Evolutionary conservation across 345 rosid species (phyloP).

Genomic region (Salix exigua): DNA sequence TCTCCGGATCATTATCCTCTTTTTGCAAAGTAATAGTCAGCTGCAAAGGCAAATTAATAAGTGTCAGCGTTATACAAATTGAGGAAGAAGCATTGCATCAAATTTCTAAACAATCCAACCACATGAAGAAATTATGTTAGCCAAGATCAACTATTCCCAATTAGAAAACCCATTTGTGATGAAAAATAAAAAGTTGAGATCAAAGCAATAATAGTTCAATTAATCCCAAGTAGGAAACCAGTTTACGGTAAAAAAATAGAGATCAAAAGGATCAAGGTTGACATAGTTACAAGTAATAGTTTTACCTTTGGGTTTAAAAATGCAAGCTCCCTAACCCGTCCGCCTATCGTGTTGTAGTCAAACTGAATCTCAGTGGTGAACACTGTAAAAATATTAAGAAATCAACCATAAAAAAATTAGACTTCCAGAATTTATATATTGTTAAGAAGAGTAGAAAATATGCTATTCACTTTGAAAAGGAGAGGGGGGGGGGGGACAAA

Average conservation of each 20-base stretch:
- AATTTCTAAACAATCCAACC: not conserved
- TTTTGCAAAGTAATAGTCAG: slow-evolving; percentile 60
- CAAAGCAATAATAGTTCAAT: not conserved
- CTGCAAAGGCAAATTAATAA: slow-evolving; percentile 40
- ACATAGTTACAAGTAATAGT: slow-evolving; percentile 3
- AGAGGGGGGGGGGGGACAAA: not conserved
- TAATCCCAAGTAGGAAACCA: not conserved
- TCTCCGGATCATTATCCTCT: slow-evolving; percentile 59
- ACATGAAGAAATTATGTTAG: not conserved
- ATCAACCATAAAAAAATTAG: slow-evolving; percentile 7
- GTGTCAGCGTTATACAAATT: not conserved
- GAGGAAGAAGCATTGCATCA: not conserved
- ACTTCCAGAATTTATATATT: slow-evolving; percentile 2
- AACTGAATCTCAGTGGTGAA: slow-evolving; percentile 85
- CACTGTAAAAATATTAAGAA: slow-evolving; percentile 40
- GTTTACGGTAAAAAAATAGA: not conserved
- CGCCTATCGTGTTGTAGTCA: slow-evolving; percentile 79
- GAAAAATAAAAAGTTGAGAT: not conserved
- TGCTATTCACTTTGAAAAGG: not conserved
- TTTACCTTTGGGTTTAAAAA: slow-evolving; percentile 88
- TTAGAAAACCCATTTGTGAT: not conserved
- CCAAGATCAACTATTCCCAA: not conserved
- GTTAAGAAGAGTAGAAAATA: not conserved
- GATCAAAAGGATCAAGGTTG: not conserved
- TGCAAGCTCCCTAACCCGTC: slow-evolving; percentile 93